These are phyloP conservation scores for Russula compacta DNA, from an alignment of 768 basidiomycete species.

Conservation along the genomic window DNA sequence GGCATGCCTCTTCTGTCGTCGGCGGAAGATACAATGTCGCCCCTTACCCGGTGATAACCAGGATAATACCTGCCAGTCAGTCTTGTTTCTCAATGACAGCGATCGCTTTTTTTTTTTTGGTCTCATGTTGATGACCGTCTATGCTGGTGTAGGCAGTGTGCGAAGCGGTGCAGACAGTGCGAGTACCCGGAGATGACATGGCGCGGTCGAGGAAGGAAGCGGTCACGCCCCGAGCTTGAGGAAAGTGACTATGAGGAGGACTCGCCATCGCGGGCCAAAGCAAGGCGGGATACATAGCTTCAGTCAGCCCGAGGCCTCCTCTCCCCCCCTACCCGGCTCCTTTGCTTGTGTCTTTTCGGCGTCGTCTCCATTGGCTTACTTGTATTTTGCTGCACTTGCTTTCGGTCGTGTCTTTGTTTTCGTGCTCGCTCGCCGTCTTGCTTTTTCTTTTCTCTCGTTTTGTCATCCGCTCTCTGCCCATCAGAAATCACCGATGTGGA, in stretches of 20 bases:
- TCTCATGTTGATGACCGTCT: not conserved
- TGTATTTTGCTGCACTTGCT: not conserved
- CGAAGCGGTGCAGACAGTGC: conserved; percentile 7
- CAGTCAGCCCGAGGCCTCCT: not conserved
- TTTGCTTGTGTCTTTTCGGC: not conserved
- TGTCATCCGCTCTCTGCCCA: not conserved
- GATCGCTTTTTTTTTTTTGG: not conserved
- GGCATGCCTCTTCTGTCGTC: conserved; percentile 16
- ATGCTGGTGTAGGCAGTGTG: conserved; percentile 4
- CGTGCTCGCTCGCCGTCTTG: not conserved
- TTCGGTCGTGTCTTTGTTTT: conserved; percentile 4
- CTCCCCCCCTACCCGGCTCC: too few relatives aligned
- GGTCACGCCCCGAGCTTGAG: not conserved
- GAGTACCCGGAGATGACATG: conserved; percentile 17
- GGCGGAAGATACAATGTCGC: conserved; percentile 17
- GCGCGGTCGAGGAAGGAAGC: conserved; percentile 14
- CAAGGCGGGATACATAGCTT: not conserved
- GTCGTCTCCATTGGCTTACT: not conserved
- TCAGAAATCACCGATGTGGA: not conserved
- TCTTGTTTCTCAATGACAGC: not conserved
- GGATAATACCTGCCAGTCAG: conserved; percentile 10
- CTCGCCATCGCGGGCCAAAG: not conserved
- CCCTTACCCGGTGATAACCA: conserved; percentile 2
- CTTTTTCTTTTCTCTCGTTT: not conserved
- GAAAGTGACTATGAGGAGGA: conserved; percentile 11